Evolutionary conservation across 257 asterid species (phyloP), one percentile per base, ranked within the genome.

Genomic region (Ehretia macrophylla): DNA sequence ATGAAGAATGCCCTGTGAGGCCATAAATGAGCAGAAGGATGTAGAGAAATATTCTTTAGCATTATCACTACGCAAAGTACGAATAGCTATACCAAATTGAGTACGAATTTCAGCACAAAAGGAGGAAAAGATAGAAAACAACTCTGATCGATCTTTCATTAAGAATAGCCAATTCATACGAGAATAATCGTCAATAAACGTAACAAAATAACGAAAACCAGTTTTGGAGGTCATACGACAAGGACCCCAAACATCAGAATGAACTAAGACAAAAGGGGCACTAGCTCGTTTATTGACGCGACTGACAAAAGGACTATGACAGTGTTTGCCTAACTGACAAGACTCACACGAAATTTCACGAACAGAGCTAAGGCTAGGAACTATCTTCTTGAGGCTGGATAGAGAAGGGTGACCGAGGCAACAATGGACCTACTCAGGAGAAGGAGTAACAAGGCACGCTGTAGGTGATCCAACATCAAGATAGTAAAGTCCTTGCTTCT

Each of bases 141-240:
- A n/a, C 9, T 32, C 61, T 8, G 46, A 35, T 0, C 14, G 61
- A n/a, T 1, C 10, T 35, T 35, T 56, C 61, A 56, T 56, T 35
- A 32, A 35, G 11, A 14, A 56, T 11, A 37, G 20, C 48, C 32
- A 56, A 35, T 27, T 56, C 49, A 37, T 56, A 9, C n/a, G 47
- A 35, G 61, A 56, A 37, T 9, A 56, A 37, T 56, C 13, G 16
- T 56, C 61, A 56, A 56, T 20, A 56, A 56, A 35, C 5, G 47
- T 38, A 32, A 56, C 50, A 38, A 56, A 32, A 56, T 37, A 27
- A 27, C 23, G 48, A 37, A 32, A 39, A 8, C 48, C 61, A 35
- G 11, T 8, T 37, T 56, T 35, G 3, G 46, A 56, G 0, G 16
- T 10, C 14, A n/a, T 42, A 9, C 4, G 22, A n/a, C 61, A 13